A percentile compares a stretch with the other conserved stretches of the same genome.
Evolutionary conservation across 768 basidiomycete genomes (phyloP).

Genomic region (Tricholoma saponaceum): DNA sequence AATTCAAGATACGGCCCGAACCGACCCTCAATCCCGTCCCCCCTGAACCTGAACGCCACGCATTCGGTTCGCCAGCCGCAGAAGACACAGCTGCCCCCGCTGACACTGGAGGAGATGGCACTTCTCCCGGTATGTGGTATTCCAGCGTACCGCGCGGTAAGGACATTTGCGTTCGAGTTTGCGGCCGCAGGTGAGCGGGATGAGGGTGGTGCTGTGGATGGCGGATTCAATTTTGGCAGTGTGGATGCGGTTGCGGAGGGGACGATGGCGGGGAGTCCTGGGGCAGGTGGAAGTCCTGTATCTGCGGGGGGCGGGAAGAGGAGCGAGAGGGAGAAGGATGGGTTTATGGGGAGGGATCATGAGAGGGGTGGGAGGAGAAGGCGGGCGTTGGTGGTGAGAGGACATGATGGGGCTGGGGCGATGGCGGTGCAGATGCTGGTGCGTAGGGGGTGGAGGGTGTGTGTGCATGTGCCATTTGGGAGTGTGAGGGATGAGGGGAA

Average conservation of each 20-base stretch:
- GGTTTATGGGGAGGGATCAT: background rate
- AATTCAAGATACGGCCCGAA: background rate
- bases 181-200: constrained; percentile 6
- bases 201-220: constrained; percentile 4
- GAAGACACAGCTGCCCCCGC: constrained; percentile 9
- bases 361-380: constrained; percentile 23
- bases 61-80: background rate
- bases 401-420: constrained; percentile 73
- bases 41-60: background rate
- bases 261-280: constrained; percentile 4
- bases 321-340: constrained; percentile 2
- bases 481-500: constrained; percentile 13
- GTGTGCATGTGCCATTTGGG: constrained; percentile 52
- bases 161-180: constrained; percentile 56
- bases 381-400: constrained; percentile 58
- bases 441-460: constrained; percentile 65
- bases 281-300: constrained; percentile 2
- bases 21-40: background rate
- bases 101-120: constrained; percentile 69
- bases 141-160: constrained; percentile 78
- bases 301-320: constrained; percentile 8
- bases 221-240: constrained; percentile 1
- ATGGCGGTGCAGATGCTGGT: constrained; percentile 77
- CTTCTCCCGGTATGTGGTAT: constrained; percentile 77
- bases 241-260: constrained; percentile 3